Conservation (phyloP, 805 yeast species). For the Lachancea kluyveri region DNA sequence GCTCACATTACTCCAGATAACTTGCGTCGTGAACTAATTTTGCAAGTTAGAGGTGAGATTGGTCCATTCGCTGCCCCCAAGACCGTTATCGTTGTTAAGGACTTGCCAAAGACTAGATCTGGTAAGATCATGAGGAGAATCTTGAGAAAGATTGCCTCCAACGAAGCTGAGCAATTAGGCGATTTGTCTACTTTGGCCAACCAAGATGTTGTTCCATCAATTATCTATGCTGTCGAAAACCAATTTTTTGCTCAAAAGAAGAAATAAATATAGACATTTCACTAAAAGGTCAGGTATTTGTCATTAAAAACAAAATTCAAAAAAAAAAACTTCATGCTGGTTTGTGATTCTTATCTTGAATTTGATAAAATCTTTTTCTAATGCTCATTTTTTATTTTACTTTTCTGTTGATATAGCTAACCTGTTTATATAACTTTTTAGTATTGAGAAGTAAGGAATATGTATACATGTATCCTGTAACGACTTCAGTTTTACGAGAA, state of each 20-base stretch:
- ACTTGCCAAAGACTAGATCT: conserved; percentile 96
- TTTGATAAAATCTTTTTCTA: too few relatives aligned
- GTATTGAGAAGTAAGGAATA: too few relatives aligned
- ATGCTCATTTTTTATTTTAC: too few relatives aligned
- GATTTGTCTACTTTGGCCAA: conserved; percentile 86
- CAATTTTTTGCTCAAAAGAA: conserved; percentile 28
- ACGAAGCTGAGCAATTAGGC: conserved; percentile 90
- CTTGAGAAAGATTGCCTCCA: conserved; percentile 84
- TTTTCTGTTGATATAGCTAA: too few relatives aligned
- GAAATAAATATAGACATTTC: conserved; percentile 9
- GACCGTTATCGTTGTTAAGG: conserved; percentile 49
- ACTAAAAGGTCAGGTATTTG: background rate
- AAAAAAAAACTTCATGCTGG: conserved; percentile 4
- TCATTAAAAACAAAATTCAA: conserved; percentile 1
- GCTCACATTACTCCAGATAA: conserved; percentile 32
- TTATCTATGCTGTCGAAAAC: conserved; percentile 59
- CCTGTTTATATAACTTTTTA: too few relatives aligned
- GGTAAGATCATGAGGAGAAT: conserved; percentile 99
- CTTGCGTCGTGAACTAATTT: conserved; percentile 64
- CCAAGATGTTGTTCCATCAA: conserved; percentile 73
- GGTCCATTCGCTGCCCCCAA: conserved; percentile 94
- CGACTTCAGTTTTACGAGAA: too few relatives aligned
- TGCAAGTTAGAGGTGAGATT: conserved; percentile 87
- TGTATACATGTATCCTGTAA: too few relatives aligned
- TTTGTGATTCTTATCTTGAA: conserved; percentile 1